Evolutionary conservation across 306 rosid genomes (phyloP).

Genomic region (Lablab purpureus): DNA sequence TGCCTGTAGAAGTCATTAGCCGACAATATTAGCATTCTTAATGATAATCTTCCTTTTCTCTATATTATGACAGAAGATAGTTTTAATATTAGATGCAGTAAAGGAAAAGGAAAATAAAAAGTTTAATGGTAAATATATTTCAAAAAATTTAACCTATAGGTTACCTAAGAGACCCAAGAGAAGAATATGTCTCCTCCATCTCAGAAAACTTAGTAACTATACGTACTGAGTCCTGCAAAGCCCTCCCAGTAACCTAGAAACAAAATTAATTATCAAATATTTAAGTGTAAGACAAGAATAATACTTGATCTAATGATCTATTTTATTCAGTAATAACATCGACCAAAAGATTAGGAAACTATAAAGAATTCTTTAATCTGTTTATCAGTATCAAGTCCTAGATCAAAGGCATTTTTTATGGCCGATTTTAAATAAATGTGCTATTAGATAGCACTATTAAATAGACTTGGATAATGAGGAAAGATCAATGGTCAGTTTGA

Average conservation of each 20-base stretch:
- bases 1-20: slow-evolving; percentile 28
- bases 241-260: slow-evolving; percentile 74
- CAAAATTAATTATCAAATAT: slow-evolving; percentile 26
- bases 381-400: slow-evolving; percentile 14
- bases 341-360: not conserved
- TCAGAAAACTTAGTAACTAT: slow-evolving; percentile 79
- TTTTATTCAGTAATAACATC: slow-evolving; percentile 11
- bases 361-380: not conserved
- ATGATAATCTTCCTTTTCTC: slow-evolving; percentile 30
- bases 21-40: slow-evolving; percentile 37
- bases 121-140: slow-evolving; percentile 12
- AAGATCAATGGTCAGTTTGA: slow-evolving; percentile 5
- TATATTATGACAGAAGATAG: slow-evolving; percentile 29
- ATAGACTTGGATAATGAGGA: slow-evolving; percentile 26
- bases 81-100: slow-evolving; percentile 15
- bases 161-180: slow-evolving; percentile 79
- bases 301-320: slow-evolving; percentile 18
- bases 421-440: slow-evolving; percentile 31
- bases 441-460: slow-evolving; percentile 12
- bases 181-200: slow-evolving; percentile 77
- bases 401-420: slow-evolving; percentile 10
- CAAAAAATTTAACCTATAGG: slow-evolving; percentile 34
- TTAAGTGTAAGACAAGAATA: slow-evolving; percentile 25
- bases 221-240: slow-evolving; percentile 82
- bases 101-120: slow-evolving; percentile 1